Percentiles rank a stretch among this genome's conserved stretches.
phyloP scores from a whole-genome alignment of 192 early-diverging fungal genomes.

The Pilaira anomala region DNA sequence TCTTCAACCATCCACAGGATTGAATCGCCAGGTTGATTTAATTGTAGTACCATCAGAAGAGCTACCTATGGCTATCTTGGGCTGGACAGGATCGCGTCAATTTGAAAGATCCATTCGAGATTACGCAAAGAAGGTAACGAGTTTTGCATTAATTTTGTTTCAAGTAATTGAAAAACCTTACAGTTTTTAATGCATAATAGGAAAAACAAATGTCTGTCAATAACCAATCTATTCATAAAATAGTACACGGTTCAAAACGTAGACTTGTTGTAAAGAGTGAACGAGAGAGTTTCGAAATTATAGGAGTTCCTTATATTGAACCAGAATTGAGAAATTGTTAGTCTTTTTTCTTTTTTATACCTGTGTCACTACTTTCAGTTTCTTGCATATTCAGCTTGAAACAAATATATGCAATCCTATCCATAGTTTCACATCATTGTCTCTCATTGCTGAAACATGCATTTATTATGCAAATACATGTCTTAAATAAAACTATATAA shows the following conservation, averaged over 20 bases:
- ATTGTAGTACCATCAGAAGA: constrained; percentile 25
- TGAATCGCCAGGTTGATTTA: constrained; percentile 34
- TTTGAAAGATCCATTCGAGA: constrained; percentile 24
- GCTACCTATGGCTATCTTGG: constrained; percentile 24
- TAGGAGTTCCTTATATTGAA: constrained; percentile 29
- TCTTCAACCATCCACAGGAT: constrained; percentile 25
- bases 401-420: too few relatives aligned
- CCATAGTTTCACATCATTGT: too few relatives aligned
- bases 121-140: constrained; percentile 22
- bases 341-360: not conserved
- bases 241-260: constrained; percentile 2
- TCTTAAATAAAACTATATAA: too few relatives aligned
- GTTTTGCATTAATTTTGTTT: too few relatives aligned
- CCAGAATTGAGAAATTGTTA: constrained; percentile 35
- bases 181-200: constrained; percentile 19
- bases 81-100: constrained; percentile 38
- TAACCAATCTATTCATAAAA: constrained; percentile 26
- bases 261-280: constrained; percentile 16
- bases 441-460: too few relatives aligned
- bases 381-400: too few relatives aligned
- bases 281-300: constrained; percentile 18
- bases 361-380: too few relatives aligned
- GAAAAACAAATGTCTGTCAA: constrained; percentile 22
- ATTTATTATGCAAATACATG: too few relatives aligned
- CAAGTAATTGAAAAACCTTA: not conserved